A percentile compares a stretch with the other conserved stretches of the same genome.
phyloP scores from a whole-genome alignment of 306 rosid genomes.

The Styphnolobium japonicum region DNA sequence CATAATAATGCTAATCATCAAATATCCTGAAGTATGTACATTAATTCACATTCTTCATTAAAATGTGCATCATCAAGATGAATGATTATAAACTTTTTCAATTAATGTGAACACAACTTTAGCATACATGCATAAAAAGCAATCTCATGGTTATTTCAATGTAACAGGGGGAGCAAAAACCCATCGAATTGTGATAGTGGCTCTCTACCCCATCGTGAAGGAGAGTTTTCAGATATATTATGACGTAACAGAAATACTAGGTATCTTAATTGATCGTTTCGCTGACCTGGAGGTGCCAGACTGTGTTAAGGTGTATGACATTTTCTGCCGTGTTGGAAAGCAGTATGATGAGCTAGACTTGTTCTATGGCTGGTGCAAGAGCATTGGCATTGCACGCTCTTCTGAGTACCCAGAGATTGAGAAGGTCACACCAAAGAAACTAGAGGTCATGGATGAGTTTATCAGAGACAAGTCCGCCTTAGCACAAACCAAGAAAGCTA shows the following conservation, averaged over 20 bases:
- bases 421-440: conserved; percentile 63
- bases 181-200: conserved; percentile 69
- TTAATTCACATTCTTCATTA: not conserved
- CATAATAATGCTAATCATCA: not conserved
- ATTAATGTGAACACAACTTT: not conserved
- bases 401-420: conserved; percentile 86
- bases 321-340: conserved; percentile 73
- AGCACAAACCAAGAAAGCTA: conserved; percentile 21
- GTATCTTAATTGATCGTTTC: conserved; percentile 64
- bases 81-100: not conserved
- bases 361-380: conserved; percentile 70
- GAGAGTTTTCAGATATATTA: conserved; percentile 76
- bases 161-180: conserved; percentile 68
- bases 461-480: conserved; percentile 55
- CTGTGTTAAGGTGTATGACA: conserved; percentile 62
- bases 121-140: not conserved
- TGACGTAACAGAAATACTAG: conserved; percentile 64
- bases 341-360: conserved; percentile 83
- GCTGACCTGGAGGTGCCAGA: conserved; percentile 52
- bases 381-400: conserved; percentile 66
- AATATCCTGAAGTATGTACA: not conserved
- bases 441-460: conserved; percentile 77
- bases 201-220: conserved; percentile 66
- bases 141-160: conserved; percentile 23
- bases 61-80: not conserved